Conservation (phyloP, 352 stramenopile species). For the Phytophthora sojae region DNA sequence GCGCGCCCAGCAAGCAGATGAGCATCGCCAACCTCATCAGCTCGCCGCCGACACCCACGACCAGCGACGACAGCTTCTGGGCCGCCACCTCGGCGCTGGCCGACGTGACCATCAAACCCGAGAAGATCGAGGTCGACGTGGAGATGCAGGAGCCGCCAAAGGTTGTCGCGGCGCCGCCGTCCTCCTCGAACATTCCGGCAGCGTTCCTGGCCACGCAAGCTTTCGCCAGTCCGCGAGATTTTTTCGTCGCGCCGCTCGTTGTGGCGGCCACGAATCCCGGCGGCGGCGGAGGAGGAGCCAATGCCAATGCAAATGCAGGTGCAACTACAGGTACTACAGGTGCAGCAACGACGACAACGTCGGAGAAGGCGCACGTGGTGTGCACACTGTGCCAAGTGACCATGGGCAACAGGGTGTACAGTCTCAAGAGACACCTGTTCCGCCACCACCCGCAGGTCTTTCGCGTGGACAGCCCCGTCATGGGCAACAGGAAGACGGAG, state of each 20-base stretch:
- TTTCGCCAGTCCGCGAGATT: slow-evolving; percentile 54
- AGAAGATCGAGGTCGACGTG: slow-evolving; percentile 27
- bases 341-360: not conserved
- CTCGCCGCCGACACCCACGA: slow-evolving; percentile 39
- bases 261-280: slow-evolving; percentile 1
- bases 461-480: slow-evolving; percentile 27
- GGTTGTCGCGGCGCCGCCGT: slow-evolving; percentile 1
- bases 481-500: slow-evolving; percentile 21
- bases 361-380: slow-evolving; percentile 41
- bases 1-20: slow-evolving; percentile 39
- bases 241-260: slow-evolving; percentile 43
- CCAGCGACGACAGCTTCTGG: slow-evolving; percentile 36
- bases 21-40: slow-evolving; percentile 53
- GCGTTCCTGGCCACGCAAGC: slow-evolving; percentile 51
- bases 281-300: not conserved
- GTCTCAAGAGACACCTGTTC: slow-evolving; percentile 57
- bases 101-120: slow-evolving; percentile 38
- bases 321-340: too few species aligned
- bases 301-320: too few species aligned
- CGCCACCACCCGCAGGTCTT: slow-evolving; percentile 59
- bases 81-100: slow-evolving; percentile 30
- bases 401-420: slow-evolving; percentile 57
- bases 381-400: slow-evolving; percentile 59
- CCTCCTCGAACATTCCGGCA: slow-evolving; percentile 46
- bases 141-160: slow-evolving; percentile 6